phyloP scores from a whole-genome alignment of 164 flowering plant genomes.

The Aristolochia californica region DNA sequence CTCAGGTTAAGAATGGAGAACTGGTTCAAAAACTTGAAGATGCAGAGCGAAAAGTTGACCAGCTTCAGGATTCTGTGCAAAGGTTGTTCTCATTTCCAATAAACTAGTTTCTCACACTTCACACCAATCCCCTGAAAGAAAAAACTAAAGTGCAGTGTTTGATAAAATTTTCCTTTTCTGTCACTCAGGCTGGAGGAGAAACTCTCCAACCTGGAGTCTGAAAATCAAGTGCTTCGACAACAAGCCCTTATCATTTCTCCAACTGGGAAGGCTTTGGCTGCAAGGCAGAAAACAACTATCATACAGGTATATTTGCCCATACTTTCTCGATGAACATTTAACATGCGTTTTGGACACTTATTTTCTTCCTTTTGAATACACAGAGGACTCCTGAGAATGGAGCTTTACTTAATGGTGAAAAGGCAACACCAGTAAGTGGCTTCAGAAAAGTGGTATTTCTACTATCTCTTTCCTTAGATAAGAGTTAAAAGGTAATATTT shows the following conservation, averaged over 20 bases:
- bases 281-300: slow-evolving; percentile 50
- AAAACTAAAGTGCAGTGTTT: not conserved
- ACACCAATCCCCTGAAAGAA: not conserved
- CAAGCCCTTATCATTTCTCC: slow-evolving; percentile 91
- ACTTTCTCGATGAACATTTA: not conserved
- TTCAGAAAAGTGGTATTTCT: not conserved
- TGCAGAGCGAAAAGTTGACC: slow-evolving; percentile 52
- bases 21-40: slow-evolving; percentile 58
- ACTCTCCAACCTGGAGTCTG: slow-evolving; percentile 77
- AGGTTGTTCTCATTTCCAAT: slow-evolving; percentile 37
- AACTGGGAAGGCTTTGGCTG: slow-evolving; percentile 55
- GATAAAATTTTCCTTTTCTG: not conserved
- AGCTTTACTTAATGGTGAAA: slow-evolving; percentile 63
- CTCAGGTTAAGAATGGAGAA: slow-evolving; percentile 49
- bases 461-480: not conserved
- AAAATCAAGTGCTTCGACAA: slow-evolving; percentile 95
- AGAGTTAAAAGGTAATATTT: not conserved
- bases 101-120: not conserved
- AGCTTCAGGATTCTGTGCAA: slow-evolving; percentile 81
- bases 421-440: slow-evolving; percentile 33
- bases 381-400: slow-evolving; percentile 90
- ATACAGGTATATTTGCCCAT: slow-evolving; percentile 37
- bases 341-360: slow-evolving; percentile 1
- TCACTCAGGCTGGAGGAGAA: slow-evolving; percentile 81
- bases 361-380: slow-evolving; percentile 11